A percentile compares a stretch with the other conserved stretches of the same genome.
These are phyloP conservation scores for Wickerhamiella allomyrinae DNA, from an alignment of 805 yeast species.

Conservation along the genomic window DNA sequence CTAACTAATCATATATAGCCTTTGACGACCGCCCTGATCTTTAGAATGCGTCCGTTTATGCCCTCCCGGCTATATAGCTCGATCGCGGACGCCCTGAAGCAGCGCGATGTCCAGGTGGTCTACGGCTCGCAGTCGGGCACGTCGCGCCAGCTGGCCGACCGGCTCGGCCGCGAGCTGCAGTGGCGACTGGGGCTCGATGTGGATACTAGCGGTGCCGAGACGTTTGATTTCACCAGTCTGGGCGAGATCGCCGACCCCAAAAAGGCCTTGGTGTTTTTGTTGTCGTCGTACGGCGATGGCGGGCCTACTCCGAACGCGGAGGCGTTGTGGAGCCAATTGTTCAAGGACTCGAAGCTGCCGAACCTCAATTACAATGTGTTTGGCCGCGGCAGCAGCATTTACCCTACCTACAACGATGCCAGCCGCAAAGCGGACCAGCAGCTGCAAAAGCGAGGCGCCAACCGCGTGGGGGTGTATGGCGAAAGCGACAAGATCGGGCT, in stretches of 20 bases:
- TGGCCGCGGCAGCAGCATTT: constrained; percentile 74
- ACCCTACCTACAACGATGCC: constrained; percentile 68
- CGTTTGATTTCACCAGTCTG: constrained; percentile 54
- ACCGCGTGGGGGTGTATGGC: constrained; percentile 46
- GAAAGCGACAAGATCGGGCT: constrained; percentile 75
- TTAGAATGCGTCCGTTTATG: too few relatives aligned
- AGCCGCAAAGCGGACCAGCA: constrained; percentile 35
- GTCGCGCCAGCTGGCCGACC: constrained; percentile 73
- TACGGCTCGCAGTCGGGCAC: constrained; percentile 85
- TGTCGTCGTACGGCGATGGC: constrained; percentile 82
- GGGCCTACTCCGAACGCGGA: constrained; percentile 71
- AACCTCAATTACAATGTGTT: constrained; percentile 47
- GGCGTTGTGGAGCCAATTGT: constrained; percentile 27
- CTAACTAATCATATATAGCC: too few relatives aligned
- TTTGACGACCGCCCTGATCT: too few relatives aligned
- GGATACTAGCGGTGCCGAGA: constrained; percentile 45
- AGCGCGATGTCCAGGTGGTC: constrained; percentile 42
- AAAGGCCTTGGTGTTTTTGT: constrained; percentile 41
- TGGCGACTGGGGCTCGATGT: constrained; percentile 55
- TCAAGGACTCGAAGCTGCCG: constrained; percentile 23
- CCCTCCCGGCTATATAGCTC: neutral
- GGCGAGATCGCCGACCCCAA: constrained; percentile 34
- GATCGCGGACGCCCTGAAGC: neutral
- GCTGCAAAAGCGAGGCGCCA: constrained; percentile 43
- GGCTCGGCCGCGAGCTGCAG: constrained; percentile 60